phyloP scores from a whole-genome alignment of 805 yeast genomes.

The Metschnikowia proteae region DNA sequence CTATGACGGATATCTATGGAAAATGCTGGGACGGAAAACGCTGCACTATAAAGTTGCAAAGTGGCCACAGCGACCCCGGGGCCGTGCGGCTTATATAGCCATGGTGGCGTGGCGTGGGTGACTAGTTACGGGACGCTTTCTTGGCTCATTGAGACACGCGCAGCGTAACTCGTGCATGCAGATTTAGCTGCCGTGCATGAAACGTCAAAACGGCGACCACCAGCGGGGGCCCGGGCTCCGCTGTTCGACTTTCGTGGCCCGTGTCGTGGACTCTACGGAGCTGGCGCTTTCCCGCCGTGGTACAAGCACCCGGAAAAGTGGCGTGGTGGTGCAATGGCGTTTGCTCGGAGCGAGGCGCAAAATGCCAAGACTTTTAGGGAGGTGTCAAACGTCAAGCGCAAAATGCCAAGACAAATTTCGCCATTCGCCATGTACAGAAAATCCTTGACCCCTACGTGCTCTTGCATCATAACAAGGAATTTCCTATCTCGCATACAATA shows the following conservation, averaged over 20 bases:
- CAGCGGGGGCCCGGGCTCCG: too few species aligned
- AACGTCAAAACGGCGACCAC: not conserved
- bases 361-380: constrained; percentile 4
- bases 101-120: not conserved
- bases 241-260: too few species aligned
- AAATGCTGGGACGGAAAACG: not conserved
- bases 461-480: not conserved
- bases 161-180: constrained; percentile 4
- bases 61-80: not conserved
- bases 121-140: not conserved
- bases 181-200: constrained; percentile 2
- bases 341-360: not conserved
- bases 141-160: constrained; percentile 5
- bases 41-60: not conserved
- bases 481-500: constrained; percentile 1
- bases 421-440: constrained; percentile 6
- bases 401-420: constrained; percentile 12
- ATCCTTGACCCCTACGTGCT: constrained; percentile 1
- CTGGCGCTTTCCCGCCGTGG: not conserved
- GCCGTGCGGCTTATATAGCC: constrained; percentile 1
- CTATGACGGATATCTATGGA: not conserved
- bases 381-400: constrained; percentile 15
- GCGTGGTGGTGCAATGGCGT: not conserved
- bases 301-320: not conserved
- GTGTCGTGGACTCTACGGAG: not conserved